Conservation (phyloP, 208 protist genomes). For the Vickermania spadyakhi region DNA sequence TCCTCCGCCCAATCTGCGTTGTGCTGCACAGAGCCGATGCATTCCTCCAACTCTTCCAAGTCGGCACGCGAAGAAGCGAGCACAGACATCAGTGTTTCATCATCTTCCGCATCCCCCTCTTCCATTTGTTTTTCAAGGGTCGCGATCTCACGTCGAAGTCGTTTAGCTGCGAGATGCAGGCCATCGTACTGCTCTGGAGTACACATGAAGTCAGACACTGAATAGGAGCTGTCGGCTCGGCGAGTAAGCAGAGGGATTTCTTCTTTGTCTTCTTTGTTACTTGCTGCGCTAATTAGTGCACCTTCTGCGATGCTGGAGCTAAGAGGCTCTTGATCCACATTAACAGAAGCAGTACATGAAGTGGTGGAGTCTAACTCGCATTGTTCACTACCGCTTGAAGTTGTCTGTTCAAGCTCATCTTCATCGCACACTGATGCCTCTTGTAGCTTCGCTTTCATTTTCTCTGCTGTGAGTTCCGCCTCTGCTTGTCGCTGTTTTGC, state of each 20-base stretch:
- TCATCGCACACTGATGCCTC: constrained; percentile 50
- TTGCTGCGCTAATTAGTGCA: neutral
- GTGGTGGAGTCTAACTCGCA: constrained; percentile 13
- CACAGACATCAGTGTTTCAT: constrained; percentile 90
- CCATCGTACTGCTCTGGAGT: constrained; percentile 88
- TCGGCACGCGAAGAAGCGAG: constrained; percentile 77
- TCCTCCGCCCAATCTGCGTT: constrained; percentile 58
- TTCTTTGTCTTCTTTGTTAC: neutral
- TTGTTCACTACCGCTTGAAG: constrained; percentile 48
- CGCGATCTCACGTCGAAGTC: constrained; percentile 74
- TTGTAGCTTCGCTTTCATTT: constrained; percentile 51
- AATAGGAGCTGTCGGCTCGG: neutral
- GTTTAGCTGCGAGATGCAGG: constrained; percentile 61
- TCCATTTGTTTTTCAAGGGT: constrained; percentile 84
- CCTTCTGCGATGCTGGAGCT: neutral
- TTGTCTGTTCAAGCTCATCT: constrained; percentile 45
- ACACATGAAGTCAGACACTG: constrained; percentile 40
- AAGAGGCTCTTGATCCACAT: neutral
- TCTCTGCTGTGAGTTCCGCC: constrained; percentile 48
- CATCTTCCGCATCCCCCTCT: constrained; percentile 71
- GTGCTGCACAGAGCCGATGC: constrained; percentile 61
- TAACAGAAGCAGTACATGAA: neutral
- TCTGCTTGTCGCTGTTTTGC: constrained; percentile 45
- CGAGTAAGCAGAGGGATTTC: neutral
- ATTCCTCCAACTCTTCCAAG: constrained; percentile 84